A percentile compares a stretch with the other conserved stretches of the same genome.
Evolutionary conservation across 2,329 filamentous ascomycete species (phyloP).

Genomic region (Botrytis squamosa): DNA sequence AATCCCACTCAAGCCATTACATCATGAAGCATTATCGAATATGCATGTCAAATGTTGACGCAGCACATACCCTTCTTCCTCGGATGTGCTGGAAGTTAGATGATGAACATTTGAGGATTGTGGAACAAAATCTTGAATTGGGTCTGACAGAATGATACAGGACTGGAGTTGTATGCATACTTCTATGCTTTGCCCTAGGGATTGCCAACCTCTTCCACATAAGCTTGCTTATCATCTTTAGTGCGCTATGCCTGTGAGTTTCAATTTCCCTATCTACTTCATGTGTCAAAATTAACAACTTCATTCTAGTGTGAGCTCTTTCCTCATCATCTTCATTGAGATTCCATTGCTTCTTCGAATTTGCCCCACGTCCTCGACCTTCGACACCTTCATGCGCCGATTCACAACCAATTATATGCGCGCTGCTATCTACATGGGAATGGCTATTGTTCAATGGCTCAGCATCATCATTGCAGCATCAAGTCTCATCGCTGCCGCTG

Average conservation of each 20-base stretch:
- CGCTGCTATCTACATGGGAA: conserved; percentile 77
- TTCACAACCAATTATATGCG: conserved; percentile 98
- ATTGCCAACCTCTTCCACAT: conserved; percentile 65
- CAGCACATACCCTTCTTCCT: not conserved
- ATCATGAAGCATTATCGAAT: conserved; percentile 11
- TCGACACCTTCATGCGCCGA: conserved; percentile 85
- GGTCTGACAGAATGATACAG: conserved; percentile 43
- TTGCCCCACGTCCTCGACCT: conserved; percentile 88
- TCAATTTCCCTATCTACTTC: not conserved
- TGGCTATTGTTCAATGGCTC: conserved; percentile 82
- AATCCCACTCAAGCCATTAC: conserved; percentile 5
- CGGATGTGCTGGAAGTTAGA: not conserved
- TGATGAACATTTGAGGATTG: not conserved
- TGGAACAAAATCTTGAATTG: conserved; percentile 11
- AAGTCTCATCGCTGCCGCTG: conserved; percentile 80
- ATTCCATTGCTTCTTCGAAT: conserved; percentile 94
- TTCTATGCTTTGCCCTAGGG: conserved; percentile 67
- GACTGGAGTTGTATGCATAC: conserved; percentile 69
- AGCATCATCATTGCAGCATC: conserved; percentile 65
- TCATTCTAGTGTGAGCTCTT: conserved; percentile 58
- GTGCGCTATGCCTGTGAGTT: conserved; percentile 54
- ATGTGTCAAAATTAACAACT: conserved; percentile 21
- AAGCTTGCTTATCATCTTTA: conserved; percentile 46
- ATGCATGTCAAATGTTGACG: not conserved
- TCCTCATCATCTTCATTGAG: conserved; percentile 81